Conservation (phyloP, 176 grass and related monocot species). For the Carex pumila region DNA sequence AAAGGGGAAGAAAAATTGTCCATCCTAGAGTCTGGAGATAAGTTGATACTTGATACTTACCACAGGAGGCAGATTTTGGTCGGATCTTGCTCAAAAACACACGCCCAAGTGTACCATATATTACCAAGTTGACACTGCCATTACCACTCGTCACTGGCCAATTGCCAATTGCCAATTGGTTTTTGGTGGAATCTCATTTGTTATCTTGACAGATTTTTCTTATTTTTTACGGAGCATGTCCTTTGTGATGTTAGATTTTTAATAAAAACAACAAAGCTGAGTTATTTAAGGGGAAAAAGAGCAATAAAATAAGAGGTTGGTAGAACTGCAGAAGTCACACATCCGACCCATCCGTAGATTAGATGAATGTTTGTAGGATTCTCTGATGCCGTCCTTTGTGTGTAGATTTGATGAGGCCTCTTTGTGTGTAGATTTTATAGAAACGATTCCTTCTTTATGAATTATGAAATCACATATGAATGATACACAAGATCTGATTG, state of each 20-base stretch:
- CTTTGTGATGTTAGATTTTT: neutral
- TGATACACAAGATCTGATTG: neutral
- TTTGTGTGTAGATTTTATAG: neutral
- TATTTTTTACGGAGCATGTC: neutral
- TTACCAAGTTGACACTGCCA: constrained; percentile 18
- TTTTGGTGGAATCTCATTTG: neutral
- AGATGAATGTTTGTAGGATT: neutral
- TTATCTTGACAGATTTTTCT: constrained; percentile 12
- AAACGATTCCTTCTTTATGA: neutral
- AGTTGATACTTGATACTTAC: neutral
- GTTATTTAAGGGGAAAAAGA: neutral
- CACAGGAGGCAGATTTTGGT: neutral
- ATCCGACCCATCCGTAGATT: neutral
- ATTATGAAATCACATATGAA: too few relatives aligned
- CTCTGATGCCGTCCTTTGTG: neutral
- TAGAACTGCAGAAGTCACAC: neutral
- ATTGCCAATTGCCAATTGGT: neutral
- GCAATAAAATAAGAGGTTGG: neutral
- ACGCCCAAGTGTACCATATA: neutral
- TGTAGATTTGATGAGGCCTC: neutral
- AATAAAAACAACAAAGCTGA: neutral
- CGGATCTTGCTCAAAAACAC: neutral
- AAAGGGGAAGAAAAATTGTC: neutral
- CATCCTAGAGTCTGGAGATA: neutral
- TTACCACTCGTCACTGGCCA: constrained; percentile 9